Base-by-base conservation (phyloP, 106 monocot genomes). In the Phalaenopsis equestris region DNA sequence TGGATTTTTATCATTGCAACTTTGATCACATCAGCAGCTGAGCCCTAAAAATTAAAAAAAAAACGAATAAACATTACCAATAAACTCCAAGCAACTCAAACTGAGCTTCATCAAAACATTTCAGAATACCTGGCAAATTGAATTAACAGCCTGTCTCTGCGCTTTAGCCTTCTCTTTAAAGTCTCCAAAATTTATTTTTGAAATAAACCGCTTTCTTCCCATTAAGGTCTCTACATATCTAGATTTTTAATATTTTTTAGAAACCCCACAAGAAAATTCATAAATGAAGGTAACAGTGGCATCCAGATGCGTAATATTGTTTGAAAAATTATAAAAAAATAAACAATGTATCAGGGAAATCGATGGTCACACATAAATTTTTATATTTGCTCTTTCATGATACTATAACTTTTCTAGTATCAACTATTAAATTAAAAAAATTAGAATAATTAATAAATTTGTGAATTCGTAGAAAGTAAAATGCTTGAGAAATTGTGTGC, bases 141-240 rank as follows among this genome's bases (percentile, higher is more conserved):
- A 99, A 86, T 99, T 99, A 38, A 99, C 91, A 84, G 99, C 99
- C 83, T 99, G 99, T 78, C 99, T 93, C 82, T 99, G 88, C 78
- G 95, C 99, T 86, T 93, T 99, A 56, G 95, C 80, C 84, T 91
- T 93, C 80, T 99, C 99, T 84, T 90, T 95, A 75, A 55, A 85
- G 67, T 85, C 87, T 61, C 95, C 99, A 82, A 79, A 83, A 75
- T 91, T 90, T 75, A 99, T 99, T 80, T 99, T 99, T 65, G 99
- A 86, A 61, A 99, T 81, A 82, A 87, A 99, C 2, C 95, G 87
- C 78, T 91, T 93, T 75, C 99, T 89, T 19, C 99, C 99, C 88
- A 88, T 87, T 67, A 99, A 85, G 58, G 99, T 99, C 86, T 95
- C 82, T 18, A 99, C 82, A 83, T 93, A 95, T 56, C 98, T 99